Percentiles rank a stretch among this genome's conserved stretches.
Evolutionary conservation across 306 rosid genomes (phyloP).

Genomic region (Fragaria vesca): DNA sequence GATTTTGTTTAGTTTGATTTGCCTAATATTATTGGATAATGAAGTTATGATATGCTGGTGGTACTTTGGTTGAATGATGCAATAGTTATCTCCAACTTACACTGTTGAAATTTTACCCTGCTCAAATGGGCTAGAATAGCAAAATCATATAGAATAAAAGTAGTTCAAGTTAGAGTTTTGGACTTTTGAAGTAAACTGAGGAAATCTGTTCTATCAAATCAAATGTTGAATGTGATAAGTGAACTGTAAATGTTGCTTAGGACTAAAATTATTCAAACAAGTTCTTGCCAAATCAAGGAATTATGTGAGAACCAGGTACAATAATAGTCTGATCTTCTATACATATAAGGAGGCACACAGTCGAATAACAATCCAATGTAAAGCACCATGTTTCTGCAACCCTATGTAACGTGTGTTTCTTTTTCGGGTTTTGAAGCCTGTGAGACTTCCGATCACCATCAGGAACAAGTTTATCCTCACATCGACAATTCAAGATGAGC

Average conservation of each 20-base stretch:
- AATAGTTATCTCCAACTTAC: neutral
- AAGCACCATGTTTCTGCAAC: neutral
- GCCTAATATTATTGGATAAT: neutral
- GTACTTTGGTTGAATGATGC: neutral
- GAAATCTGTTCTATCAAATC: neutral
- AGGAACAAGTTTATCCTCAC: neutral
- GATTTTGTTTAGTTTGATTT: constrained; percentile 4
- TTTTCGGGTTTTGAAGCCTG: neutral
- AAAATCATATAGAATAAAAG: too few relatives aligned
- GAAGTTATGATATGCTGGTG: neutral
- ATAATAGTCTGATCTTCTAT: neutral
- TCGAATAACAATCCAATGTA: neutral
- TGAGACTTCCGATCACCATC: neutral
- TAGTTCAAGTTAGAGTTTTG: too few relatives aligned
- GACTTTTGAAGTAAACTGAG: neutral
- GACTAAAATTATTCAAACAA: neutral
- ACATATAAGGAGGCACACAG: neutral
- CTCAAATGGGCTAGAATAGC: neutral
- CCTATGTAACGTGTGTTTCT: neutral
- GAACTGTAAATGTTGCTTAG: neutral
- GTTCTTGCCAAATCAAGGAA: neutral
- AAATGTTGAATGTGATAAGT: neutral
- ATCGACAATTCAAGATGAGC: constrained; percentile 41
- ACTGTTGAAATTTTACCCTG: neutral
- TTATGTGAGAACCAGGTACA: neutral